Evolutionary conservation across 306 rosid genomes (phyloP), one percentile per base, ranked within the genome.

Genomic region (Fragaria nilgerrensis): DNA sequence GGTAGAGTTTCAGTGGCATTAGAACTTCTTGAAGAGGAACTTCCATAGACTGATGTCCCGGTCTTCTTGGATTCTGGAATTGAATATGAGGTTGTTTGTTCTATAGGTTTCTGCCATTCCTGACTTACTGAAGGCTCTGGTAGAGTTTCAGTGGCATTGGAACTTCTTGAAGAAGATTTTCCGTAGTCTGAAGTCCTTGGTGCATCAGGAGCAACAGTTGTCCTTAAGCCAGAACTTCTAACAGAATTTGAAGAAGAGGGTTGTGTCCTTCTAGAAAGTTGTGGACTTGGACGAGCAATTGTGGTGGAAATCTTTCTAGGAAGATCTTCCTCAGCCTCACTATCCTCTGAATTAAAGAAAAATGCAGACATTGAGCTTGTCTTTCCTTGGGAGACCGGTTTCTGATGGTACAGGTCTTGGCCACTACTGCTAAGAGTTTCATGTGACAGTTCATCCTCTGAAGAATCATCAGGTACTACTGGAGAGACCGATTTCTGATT

Each of bases 211-310:
- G 32, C 62, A 77, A 14, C 75, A 20, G 81, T 29, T 64, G 78
- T 72, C 66, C 75, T 84, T 17, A 81, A 49, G 77, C 73, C 70
- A 50, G 77, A 71, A 78, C 77, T 79, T 72, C 74, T 64, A 58
- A 79, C 86, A 47, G 85, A 71, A 73, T 74, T 86, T 65, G 82
- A 14, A 77, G 84, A 14, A 77, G 88, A 63, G 14, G 81, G 75
- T 34, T 81, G 84, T 43, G 93, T 89, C 79, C 99, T 91, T 77
- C 87, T 81, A 67, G 99, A 89, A 49, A 85, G 22, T 76, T 81
- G 89, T 80, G 84, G 5, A 68, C 69, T 83, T 70, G 80, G 93
- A 52, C 74, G 85, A 12, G 82, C 67, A 59, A 74, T 73, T 50
- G 75, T 78, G 20, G 68, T 74, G 80, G 85, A 70, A 64, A 70